Percentiles rank a stretch among this genome's conserved stretches.
Evolutionary conservation across 176 grass and related monocot species (phyloP).

Genomic region (Raddia distichophylla): DNA sequence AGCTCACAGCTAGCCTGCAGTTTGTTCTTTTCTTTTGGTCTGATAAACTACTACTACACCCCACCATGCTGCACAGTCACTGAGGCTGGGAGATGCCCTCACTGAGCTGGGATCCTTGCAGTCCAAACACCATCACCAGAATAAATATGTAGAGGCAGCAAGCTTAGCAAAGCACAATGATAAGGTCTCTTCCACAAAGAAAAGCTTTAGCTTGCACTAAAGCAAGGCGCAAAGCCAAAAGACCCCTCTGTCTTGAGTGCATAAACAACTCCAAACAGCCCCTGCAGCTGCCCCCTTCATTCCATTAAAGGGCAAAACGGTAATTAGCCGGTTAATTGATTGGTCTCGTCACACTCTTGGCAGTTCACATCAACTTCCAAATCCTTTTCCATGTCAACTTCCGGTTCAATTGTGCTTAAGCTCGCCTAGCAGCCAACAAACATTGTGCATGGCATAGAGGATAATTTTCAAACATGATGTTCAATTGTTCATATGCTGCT

Average conservation of each 20-base stretch:
- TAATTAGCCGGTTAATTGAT: slow-evolving; percentile 31
- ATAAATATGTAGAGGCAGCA: slow-evolving; percentile 42
- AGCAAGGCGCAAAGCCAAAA: slow-evolving; percentile 57
- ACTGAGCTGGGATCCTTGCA: background rate
- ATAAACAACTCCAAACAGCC: slow-evolving; percentile 47
- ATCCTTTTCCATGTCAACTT: too few relatives aligned
- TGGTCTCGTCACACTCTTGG: background rate
- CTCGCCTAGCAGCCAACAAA: slow-evolving; percentile 28
- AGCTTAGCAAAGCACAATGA: slow-evolving; percentile 57
- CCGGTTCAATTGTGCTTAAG: slow-evolving; percentile 34
- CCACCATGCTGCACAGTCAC: slow-evolving; percentile 41
- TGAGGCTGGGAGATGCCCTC: slow-evolving; percentile 1
- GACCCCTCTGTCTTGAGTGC: slow-evolving; percentile 55
- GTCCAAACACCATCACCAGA: slow-evolving; percentile 38
- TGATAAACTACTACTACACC: slow-evolving; percentile 41
- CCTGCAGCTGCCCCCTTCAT: slow-evolving; percentile 21
- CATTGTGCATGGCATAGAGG: background rate
- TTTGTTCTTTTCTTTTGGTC: slow-evolving; percentile 45
- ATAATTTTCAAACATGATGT: slow-evolving; percentile 28
- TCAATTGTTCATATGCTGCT: background rate
- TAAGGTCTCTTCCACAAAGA: slow-evolving; percentile 47
- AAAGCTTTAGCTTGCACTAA: slow-evolving; percentile 48
- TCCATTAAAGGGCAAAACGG: slow-evolving; percentile 24
- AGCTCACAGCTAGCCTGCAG: slow-evolving; percentile 58
- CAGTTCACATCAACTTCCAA: slow-evolving; percentile 46